phyloP scores from a whole-genome alignment of 768 basidiomycete genomes.

The Tylopilus rubrobrunneus region DNA sequence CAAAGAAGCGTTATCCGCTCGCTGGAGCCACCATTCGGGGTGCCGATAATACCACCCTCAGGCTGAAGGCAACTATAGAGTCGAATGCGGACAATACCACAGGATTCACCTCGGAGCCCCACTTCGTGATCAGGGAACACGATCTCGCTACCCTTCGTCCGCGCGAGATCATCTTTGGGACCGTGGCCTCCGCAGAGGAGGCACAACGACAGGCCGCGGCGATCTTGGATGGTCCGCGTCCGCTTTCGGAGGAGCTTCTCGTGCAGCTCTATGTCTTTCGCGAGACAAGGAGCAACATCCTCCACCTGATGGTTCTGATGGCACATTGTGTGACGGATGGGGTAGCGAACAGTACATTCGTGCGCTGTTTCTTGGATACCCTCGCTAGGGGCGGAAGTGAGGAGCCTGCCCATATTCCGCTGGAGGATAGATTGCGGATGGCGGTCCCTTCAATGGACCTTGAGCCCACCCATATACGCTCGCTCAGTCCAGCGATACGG shows the following conservation, averaged over 20 bases:
- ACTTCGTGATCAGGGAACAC: conserved; percentile 41
- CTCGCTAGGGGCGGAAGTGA: not conserved
- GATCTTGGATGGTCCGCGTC: conserved; percentile 33
- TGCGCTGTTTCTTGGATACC: not conserved
- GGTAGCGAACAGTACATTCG: not conserved
- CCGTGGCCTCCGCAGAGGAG: conserved; percentile 33
- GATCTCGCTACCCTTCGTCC: conserved; percentile 29
- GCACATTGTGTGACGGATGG: not conserved
- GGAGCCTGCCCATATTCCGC: conserved; percentile 11
- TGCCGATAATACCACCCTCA: not conserved
- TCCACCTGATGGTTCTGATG: not conserved
- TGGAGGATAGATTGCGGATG: conserved; percentile 41
- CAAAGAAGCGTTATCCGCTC: conserved; percentile 50
- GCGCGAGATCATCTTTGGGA: conserved; percentile 38
- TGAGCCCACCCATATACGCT: conserved; percentile 26
- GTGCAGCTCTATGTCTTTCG: not conserved
- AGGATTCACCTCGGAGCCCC: conserved; percentile 10
- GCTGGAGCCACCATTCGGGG: conserved; percentile 39
- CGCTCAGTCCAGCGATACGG: conserved; percentile 32
- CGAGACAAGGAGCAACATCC: not conserved
- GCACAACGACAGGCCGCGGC: conserved; percentile 27
- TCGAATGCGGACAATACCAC: not conserved
- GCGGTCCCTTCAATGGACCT: conserved; percentile 37
- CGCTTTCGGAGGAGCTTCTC: conserved; percentile 29
- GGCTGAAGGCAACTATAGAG: not conserved